phyloP scores from a whole-genome alignment of 495 filamentous ascomycete species.

The Filosporella fistucella region DNA sequence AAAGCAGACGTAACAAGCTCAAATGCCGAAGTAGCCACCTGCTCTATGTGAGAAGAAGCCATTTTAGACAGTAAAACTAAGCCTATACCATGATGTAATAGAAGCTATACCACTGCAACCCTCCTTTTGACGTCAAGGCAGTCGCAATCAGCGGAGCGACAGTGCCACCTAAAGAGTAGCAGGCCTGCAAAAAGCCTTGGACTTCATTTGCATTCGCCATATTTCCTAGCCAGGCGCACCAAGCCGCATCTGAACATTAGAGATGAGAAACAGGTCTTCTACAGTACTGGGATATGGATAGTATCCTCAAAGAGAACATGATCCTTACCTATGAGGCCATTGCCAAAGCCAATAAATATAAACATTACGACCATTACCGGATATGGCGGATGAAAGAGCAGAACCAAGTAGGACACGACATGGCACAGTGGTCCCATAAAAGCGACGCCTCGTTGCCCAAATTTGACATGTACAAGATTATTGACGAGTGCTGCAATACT shows the following conservation, averaged over 20 bases:
- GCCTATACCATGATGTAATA: conserved; percentile 49
- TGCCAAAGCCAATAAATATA: conserved; percentile 67
- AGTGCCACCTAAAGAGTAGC: conserved; percentile 73
- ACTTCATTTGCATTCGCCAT: conserved; percentile 64
- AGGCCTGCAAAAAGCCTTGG: conserved; percentile 65
- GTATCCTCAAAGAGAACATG: too few relatives aligned
- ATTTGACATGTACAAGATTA: conserved; percentile 43
- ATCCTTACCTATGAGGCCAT: conserved; percentile 62
- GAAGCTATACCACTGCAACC: conserved; percentile 56
- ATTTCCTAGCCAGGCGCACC: conserved; percentile 79
- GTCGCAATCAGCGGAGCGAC: conserved; percentile 74
- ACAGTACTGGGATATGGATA: too few relatives aligned
- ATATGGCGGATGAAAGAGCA: conserved; percentile 70
- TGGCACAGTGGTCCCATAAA: conserved; percentile 59
- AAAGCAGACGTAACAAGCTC: conserved; percentile 48
- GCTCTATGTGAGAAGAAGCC: conserved; percentile 17
- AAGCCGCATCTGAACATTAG: conserved; percentile 70
- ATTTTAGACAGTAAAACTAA: conserved; percentile 17
- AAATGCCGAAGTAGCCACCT: conserved; percentile 57
- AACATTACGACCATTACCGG: conserved; percentile 66
- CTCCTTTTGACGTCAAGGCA: conserved; percentile 53
- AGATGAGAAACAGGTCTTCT: too few relatives aligned
- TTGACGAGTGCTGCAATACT: conserved; percentile 66
- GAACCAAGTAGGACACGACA: conserved; percentile 61
- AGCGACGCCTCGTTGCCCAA: conserved; percentile 75